A percentile compares a stretch with the other conserved stretches of the same genome.
phyloP scores from a whole-genome alignment of 176 grass and related monocot genomes.

The Raddia guianensis region DNA sequence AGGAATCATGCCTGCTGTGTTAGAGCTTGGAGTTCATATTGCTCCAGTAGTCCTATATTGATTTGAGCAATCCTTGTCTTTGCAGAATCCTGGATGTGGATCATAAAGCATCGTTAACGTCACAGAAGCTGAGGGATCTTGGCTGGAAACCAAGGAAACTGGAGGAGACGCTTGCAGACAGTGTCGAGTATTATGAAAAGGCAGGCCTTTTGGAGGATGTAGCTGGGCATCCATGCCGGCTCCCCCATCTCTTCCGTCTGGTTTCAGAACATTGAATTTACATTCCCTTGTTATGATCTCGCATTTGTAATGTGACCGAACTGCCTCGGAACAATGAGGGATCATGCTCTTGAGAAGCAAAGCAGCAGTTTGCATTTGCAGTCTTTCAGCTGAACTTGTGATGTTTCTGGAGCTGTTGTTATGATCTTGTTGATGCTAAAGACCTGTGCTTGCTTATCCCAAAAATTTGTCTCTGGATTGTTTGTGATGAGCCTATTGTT shows the following conservation, averaged over 20 bases:
- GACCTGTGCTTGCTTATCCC: neutral
- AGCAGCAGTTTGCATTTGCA: neutral
- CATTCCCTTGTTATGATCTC: neutral
- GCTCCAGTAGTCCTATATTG: neutral
- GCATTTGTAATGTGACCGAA: neutral
- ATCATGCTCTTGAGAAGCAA: neutral
- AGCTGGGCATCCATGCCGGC: constrained; percentile 11
- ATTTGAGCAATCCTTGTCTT: neutral
- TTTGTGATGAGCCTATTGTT: neutral
- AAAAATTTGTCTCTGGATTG: neutral
- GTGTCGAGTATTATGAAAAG: constrained; percentile 40
- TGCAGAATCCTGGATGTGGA: constrained; percentile 31
- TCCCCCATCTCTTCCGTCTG: constrained; percentile 32
- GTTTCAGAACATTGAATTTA: neutral
- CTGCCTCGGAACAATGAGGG: neutral
- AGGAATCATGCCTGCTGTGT: too few relatives aligned
- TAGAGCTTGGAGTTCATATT: neutral
- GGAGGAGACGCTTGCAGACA: constrained; percentile 43
- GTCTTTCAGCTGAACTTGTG: neutral
- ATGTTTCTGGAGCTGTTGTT: neutral
- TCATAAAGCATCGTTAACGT: neutral
- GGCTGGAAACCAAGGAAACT: constrained; percentile 51
- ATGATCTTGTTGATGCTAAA: neutral
- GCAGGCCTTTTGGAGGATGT: constrained; percentile 23
- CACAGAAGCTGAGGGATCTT: constrained; percentile 42